Evolutionary conservation across 306 rosid genomes (phyloP), one percentile per base, ranked within the genome.

Genomic region (Cicer yamashitae): DNA sequence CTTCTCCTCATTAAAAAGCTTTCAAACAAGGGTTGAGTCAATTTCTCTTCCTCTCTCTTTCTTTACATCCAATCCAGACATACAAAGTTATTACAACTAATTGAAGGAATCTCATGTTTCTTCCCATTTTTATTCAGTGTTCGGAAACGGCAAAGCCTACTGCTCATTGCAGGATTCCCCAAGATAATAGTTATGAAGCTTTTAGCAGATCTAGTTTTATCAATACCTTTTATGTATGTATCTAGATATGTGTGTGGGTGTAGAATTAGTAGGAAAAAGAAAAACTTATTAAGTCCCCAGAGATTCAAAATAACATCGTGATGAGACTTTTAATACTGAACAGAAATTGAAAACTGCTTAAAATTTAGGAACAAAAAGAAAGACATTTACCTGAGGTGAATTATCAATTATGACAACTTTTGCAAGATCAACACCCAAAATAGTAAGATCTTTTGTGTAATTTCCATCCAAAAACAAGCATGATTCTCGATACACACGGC

Each of bases 331-430:
- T 45, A 52, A 41, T 47, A 46, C 79, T 64, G 10, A 13, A 25
- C 22, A 22, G 48, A 77, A 67, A 64, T 6, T 70, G n/a, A 25
- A 34, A 71, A 51, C n/a, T 10, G 20, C 71, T 62, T 53, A 39
- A 22, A 81, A 80, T 34, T 11, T 22, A 17, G 64, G 57, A 51
- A 37, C 14, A 57, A 45, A 67, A 54, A 71, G 45, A 40, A 56
- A 75, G 11, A 61, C 7, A 54, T 54, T 20, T 89, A 94, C 97
- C 99, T 94, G 97, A 76, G 99, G 99, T 77, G 96, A 87, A 86
- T 94, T 94, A 82, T 94, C 99, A 81, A 94, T 74, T 77, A 94
- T 94, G 71, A 82, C 97, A 78, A 94, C 92, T 79, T 90, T 94
- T 69, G 96, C 92, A 61, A 92, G 90, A 84, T 94, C 97, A 77